Evolutionary conservation across 202 grass and related monocot species (phyloP).

Genomic region (Sporobolus alterniflorus): DNA sequence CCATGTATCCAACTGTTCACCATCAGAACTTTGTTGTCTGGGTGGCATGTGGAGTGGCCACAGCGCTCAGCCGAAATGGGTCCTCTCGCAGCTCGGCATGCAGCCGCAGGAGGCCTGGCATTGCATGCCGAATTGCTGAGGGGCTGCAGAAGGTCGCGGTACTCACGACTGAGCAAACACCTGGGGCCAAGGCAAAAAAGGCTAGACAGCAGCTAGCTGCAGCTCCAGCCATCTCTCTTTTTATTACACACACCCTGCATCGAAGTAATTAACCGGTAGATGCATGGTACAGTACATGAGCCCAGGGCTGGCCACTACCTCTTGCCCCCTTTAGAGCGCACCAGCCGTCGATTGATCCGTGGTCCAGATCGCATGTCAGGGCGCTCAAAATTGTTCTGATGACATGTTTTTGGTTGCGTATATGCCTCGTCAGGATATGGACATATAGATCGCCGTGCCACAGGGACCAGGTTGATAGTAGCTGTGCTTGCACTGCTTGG

Average conservation of each 20-base stretch:
- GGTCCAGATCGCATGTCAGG: neutral
- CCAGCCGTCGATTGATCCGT: neutral
- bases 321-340: neutral
- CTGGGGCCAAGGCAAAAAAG: neutral
- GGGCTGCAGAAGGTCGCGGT: neutral
- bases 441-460: neutral
- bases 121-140: neutral
- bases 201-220: neutral
- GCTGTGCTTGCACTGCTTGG: slow-evolving; percentile 16
- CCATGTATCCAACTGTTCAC: slow-evolving; percentile 14
- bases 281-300: neutral
- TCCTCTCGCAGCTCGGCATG: neutral
- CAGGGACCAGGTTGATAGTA: too few relatives aligned
- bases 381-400: too few relatives aligned
- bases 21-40: slow-evolving; percentile 3
- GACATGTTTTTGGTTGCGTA: neutral
- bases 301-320: slow-evolving; percentile 34
- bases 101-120: slow-evolving; percentile 8
- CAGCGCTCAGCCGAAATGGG: neutral
- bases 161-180: too few relatives aligned
- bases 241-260: neutral
- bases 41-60: slow-evolving; percentile 25
- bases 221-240: neutral
- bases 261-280: slow-evolving; percentile 12
- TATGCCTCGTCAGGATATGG: neutral